Conservation (phyloP, 2,329 filamentous ascomycete genomes). For the Neurospora sp. region DNA sequence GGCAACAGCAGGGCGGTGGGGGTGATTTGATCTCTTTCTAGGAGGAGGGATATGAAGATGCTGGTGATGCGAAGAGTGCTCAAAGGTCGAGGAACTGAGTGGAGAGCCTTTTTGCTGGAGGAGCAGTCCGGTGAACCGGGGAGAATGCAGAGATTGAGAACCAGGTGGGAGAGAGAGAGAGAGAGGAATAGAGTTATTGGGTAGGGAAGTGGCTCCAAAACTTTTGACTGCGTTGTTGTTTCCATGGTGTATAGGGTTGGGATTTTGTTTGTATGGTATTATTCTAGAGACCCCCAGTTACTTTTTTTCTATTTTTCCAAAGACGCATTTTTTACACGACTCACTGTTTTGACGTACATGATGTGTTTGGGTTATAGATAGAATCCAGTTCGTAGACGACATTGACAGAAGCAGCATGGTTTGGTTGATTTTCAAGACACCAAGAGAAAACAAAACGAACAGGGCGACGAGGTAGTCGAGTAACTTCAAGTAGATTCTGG, state of each 20-base stretch:
- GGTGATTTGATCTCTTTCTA: conserved; percentile 55
- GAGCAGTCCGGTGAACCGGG: background rate
- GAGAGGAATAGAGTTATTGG: background rate
- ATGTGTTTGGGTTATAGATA: background rate
- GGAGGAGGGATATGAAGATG: conserved; percentile 2
- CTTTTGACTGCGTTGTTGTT: background rate
- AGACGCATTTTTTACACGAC: background rate
- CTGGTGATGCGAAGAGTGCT: background rate
- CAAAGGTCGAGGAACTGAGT: background rate
- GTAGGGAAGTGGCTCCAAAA: background rate
- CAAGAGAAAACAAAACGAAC: background rate
- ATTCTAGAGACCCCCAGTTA: conserved; percentile 5
- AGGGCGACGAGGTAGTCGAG: background rate
- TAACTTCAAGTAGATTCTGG: background rate
- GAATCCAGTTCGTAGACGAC: background rate
- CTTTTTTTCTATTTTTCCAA: conserved; percentile 2
- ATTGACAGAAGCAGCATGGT: background rate
- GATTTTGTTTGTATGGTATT: conserved; percentile 1
- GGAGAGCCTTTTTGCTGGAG: background rate
- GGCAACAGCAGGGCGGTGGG: conserved; percentile 27
- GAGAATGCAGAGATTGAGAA: background rate
- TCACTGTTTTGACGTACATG: background rate
- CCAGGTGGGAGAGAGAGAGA: background rate
- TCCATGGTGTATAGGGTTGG: background rate
- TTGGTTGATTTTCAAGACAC: background rate